These are phyloP conservation scores for Solanum piurae DNA, from an alignment of 257 asterid species.

Conservation along the genomic window DNA sequence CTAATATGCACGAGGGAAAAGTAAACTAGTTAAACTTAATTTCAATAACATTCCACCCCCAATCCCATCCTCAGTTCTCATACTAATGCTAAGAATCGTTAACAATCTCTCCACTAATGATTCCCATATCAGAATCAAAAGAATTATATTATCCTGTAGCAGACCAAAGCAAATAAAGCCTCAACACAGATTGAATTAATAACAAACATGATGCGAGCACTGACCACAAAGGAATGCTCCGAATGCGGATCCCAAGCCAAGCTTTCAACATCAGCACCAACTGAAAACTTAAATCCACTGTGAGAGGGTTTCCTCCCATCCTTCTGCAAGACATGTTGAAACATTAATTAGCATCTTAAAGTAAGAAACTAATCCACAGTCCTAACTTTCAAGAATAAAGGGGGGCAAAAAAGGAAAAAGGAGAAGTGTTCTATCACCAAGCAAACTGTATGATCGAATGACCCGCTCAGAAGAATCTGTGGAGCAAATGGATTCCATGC, in stretches of 20 bases:
- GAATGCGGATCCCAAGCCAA: constrained; percentile 93
- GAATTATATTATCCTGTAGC: background rate
- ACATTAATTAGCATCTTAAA: background rate
- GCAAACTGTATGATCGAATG: constrained; percentile 67
- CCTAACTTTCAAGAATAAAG: background rate
- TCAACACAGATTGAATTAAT: background rate
- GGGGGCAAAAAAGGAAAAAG: background rate
- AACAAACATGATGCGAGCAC: constrained; percentile 25
- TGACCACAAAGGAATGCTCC: constrained; percentile 81
- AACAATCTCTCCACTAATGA: background rate
- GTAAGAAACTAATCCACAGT: background rate
- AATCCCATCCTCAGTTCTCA: background rate
- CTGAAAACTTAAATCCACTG: constrained; percentile 55
- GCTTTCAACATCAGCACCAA: constrained; percentile 74
- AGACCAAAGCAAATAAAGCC: background rate
- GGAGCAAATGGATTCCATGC: constrained; percentile 75
- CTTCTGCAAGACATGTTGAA: constrained; percentile 34
- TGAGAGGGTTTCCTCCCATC: constrained; percentile 49
- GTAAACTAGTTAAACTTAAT: background rate
- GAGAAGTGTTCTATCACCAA: constrained; percentile 29
- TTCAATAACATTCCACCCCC: background rate
- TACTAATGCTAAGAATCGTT: background rate
- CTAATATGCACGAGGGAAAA: background rate
- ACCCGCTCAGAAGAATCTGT: constrained; percentile 86
- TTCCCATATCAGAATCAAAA: background rate